These are phyloP conservation scores for Claviceps sp. DNA, from an alignment of 2,329 filamentous ascomycete genomes.

Conservation along the genomic window DNA sequence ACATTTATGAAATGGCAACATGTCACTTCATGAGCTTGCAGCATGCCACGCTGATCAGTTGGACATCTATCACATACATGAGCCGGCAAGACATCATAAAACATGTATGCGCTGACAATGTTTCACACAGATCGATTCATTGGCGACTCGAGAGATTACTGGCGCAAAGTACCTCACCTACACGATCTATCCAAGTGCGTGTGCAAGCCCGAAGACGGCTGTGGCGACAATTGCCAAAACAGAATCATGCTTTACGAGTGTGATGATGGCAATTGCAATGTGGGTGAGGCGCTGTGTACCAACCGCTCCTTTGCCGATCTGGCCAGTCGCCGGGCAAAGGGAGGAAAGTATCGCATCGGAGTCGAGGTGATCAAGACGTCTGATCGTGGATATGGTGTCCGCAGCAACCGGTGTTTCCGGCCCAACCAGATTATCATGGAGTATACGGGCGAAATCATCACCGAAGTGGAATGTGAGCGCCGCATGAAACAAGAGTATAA, in stretches of 20 bases:
- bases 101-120: background rate
- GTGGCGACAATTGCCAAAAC: conserved; percentile 84
- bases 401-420: conserved; percentile 76
- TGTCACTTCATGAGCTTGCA: too few relatives aligned
- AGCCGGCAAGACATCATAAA: background rate
- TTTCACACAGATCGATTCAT: conserved; percentile 66
- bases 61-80: background rate
- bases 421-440: conserved; percentile 95
- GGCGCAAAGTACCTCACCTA: conserved; percentile 65
- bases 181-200: conserved; percentile 66
- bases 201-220: conserved; percentile 65
- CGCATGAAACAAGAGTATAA: conserved; percentile 92
- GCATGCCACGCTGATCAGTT: too few relatives aligned
- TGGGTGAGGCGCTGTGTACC: conserved; percentile 58
- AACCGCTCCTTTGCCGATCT: conserved; percentile 84
- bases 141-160: conserved; percentile 65
- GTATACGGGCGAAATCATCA: conserved; percentile 96
- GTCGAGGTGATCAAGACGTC: conserved; percentile 89
- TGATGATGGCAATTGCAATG: conserved; percentile 74
- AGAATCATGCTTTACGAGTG: conserved; percentile 97
- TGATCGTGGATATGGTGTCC: conserved; percentile 82
- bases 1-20: too few relatives aligned
- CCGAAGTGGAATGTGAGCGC: conserved; percentile 80
- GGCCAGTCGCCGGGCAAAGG: conserved; percentile 57
- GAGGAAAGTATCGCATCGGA: conserved; percentile 79